A percentile compares a stretch with the other conserved stretches of the same genome.
Conservation (phyloP, 169 alveolate genomes). For the Besnoitia besnoiti region DNA sequence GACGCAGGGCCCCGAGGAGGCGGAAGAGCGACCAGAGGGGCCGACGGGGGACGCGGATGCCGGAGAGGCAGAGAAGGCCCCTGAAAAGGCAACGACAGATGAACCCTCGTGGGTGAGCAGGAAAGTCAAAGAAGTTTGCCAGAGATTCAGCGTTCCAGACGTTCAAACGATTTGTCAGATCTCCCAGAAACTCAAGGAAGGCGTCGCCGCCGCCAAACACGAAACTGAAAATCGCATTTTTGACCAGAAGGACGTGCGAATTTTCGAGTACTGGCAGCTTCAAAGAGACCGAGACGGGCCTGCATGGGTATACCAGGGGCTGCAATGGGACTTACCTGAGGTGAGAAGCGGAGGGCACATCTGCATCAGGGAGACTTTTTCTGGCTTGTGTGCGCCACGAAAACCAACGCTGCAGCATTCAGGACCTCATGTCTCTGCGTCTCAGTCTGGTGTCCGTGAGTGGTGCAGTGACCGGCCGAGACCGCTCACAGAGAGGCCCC, state of each 20-base stretch:
- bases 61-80: neutral
- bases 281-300: neutral
- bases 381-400: no score
- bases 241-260: neutral
- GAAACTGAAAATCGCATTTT: neutral
- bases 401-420: neutral
- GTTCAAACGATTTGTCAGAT: neutral
- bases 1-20: no score
- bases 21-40: neutral
- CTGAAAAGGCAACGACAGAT: no score
- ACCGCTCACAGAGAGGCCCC: no score
- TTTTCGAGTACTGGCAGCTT: slow-evolving; percentile 13
- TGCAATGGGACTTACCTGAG: neutral
- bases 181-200: neutral
- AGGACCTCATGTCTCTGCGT: neutral
- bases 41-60: neutral
- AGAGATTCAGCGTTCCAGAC: neutral
- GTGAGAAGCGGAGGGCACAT: neutral
- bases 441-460: neutral
- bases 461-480: neutral
- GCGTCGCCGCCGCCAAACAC: neutral
- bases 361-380: neutral
- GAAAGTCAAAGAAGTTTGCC: neutral
- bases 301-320: slow-evolving; percentile 25
- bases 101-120: neutral